These are phyloP conservation scores for Ganoderma leucocontextum DNA, from an alignment of 1,284 basidiomycete genomes.

Conservation along the genomic window DNA sequence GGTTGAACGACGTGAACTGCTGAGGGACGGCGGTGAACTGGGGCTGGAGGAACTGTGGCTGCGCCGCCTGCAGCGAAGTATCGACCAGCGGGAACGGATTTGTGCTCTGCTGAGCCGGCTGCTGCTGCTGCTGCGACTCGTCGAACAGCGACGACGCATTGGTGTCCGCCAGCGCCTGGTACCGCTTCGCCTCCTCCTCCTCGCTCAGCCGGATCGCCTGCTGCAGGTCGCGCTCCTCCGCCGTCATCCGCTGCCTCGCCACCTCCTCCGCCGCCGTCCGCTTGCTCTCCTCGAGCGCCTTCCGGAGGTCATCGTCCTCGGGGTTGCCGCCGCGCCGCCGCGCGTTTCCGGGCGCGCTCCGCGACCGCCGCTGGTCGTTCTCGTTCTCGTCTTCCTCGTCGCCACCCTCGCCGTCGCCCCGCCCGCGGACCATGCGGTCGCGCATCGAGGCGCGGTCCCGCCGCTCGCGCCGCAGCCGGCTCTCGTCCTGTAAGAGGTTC, in stretches of 20 bases:
- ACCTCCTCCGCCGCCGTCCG: slow-evolving; percentile 81
- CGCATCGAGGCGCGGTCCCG: slow-evolving; percentile 90
- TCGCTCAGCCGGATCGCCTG: slow-evolving; percentile 85
- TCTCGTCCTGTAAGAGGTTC: slow-evolving; percentile 92
- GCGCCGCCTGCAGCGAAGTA: slow-evolving; percentile 56
- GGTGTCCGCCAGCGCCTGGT: slow-evolving; percentile 74
- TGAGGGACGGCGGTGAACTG: slow-evolving; percentile 76
- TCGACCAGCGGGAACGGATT: slow-evolving; percentile 78
- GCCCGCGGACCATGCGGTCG: slow-evolving; percentile 87
- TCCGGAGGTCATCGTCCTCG: slow-evolving; percentile 84
- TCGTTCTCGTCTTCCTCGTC: slow-evolving; percentile 57
- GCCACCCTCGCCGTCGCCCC: slow-evolving; percentile 50
- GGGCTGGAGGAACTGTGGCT: slow-evolving; percentile 57
- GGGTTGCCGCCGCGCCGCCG: slow-evolving; percentile 45
- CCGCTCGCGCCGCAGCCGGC: slow-evolving; percentile 87
- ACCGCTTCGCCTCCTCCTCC: slow-evolving; percentile 85
- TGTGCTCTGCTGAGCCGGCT: slow-evolving; percentile 52
- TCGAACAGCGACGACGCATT: slow-evolving; percentile 88
- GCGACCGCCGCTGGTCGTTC: slow-evolving; percentile 52
- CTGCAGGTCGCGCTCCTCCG: slow-evolving; percentile 83
- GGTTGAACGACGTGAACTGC: slow-evolving; percentile 91
- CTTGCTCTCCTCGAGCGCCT: slow-evolving; percentile 91
- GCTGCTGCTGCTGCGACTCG: slow-evolving; percentile 77
- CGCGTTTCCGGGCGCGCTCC: slow-evolving; percentile 44
- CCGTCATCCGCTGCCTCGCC: slow-evolving; percentile 52